Evolutionary conservation across 208 protist species (phyloP), one percentile per base, ranked within the genome.

Genomic region (Blechomonas ayalai): DNA sequence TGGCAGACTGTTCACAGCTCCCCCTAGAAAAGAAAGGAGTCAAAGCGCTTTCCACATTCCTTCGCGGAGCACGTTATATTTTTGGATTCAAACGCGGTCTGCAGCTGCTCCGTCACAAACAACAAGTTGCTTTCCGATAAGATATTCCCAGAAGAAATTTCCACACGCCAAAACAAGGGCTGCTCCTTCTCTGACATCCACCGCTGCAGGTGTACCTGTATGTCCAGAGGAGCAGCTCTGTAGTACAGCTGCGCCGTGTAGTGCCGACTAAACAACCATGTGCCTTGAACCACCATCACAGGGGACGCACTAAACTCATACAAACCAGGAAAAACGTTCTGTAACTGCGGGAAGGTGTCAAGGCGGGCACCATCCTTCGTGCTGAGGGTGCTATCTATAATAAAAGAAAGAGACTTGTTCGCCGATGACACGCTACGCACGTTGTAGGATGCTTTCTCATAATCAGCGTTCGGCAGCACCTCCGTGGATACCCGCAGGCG

Each of bases 401-500:
- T 47, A 51, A 73, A 92, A 32, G 61, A 42, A 9, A 52, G 63
- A 1, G 51, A 66, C 4, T 32, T 35, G 38, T 81, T 73, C 13
- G 22, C 38, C 24, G 67, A 27, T 7, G 40, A 26, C n/a, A 86
- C 34, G 5, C 62, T 64, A n/a, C 52, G 70, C 26, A 75, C 66
- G 48, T 51, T 31, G 47, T 88, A 83, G 5, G 39, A 43, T 1
- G 73, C 63, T 25, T 64, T 75, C 43, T 92, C 83, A 49, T 83
- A 82, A 45, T 92, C 83, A 8, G 83, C 83, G 52, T 92, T 92
- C 2, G 74, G 59, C 49, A 92, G 50, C 41, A 79, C 69, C 55
- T 83, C 74, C 83, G 88, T 92, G 1, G 78, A 80, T 10, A 85
- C 42, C 32, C 41, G 42, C 6, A 73, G 75, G 38, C 62, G 47